Evolutionary conservation across 2,329 filamentous ascomycete genomes (phyloP), one percentile per base, ranked within the genome.

Genomic region (Mycosphaerella arachidis): DNA sequence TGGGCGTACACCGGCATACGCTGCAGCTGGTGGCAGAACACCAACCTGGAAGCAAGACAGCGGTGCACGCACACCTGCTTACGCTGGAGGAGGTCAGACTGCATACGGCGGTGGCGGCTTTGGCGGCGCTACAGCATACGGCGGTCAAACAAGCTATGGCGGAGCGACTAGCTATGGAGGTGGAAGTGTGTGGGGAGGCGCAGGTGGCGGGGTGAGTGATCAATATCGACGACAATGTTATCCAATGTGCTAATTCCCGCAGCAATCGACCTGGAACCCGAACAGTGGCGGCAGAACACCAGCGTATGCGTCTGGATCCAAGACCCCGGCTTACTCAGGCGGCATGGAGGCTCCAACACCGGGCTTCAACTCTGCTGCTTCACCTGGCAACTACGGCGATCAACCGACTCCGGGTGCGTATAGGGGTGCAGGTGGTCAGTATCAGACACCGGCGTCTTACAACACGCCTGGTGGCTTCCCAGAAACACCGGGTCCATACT

Each of bases 241-340:
- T 89, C 87, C 87, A 60, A 37, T 16, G 46, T 66, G 51, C 66
- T 58, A 53, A 57, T 31, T 33, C 48, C 40, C 10, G 54, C 64
- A 74, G 70, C 67, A 68, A 62, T 72, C 72, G 9, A 71, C 73
- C 2, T 76, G 73, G 73, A 73, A 72, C 60, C 67, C 74, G 40
- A 73, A 72, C 56, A 63, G 65, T 31, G 68, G 68, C 30, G 68
- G 67, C 46, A 70, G 73, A 37, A 76, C 75, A 37, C 88, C 91
- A 1, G 89, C 84, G 82, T 57, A 67, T 35, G 51, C 64, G n/a
- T 33, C 74, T 58, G 87, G 88, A 7, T 87, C 85, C n/a, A 88
- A 92, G 74, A 95, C 91, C 0, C 92, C 92, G 3, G 87, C 85
- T 1, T 92, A 89, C 71, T 55, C 61, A 27, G 71, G 69, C 20